Evolutionary conservation across 2,329 filamentous ascomycete genomes (phyloP).

Genomic region (Chaetomiaceae sp.): DNA sequence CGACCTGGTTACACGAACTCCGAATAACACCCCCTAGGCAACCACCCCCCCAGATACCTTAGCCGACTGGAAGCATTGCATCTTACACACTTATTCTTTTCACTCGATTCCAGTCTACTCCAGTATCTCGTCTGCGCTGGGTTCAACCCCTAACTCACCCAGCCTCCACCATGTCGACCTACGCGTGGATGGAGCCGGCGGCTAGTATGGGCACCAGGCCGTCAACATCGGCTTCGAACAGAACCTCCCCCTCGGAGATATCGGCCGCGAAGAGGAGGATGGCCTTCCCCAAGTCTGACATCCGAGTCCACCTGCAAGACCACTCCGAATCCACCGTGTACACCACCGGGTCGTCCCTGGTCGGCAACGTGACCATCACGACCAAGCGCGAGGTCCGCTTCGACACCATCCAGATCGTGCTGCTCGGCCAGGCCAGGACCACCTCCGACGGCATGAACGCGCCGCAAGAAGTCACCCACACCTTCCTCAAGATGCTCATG

Average conservation of each 20-base stretch:
- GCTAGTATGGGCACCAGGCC: background rate
- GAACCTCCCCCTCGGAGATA: background rate
- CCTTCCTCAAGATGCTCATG: slow-evolving; percentile 52
- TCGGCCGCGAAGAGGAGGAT: slow-evolving; percentile 7
- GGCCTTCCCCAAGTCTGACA: slow-evolving; percentile 31
- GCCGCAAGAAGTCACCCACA: slow-evolving; percentile 43
- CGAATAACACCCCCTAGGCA: no score
- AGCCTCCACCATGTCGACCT: background rate
- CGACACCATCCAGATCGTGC: slow-evolving; percentile 46
- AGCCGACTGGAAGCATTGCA: no score
- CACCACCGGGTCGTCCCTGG: slow-evolving; percentile 46
- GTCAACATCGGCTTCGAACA: slow-evolving; percentile 1
- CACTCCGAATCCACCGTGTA: slow-evolving; percentile 52
- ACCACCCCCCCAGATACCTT: no score
- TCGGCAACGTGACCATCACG: slow-evolving; percentile 43
- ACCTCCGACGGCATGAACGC: slow-evolving; percentile 46
- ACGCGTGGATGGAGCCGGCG: background rate
- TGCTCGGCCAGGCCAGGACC: slow-evolving; percentile 46
- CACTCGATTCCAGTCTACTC: no score
- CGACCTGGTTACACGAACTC: background rate
- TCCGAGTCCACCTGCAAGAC: slow-evolving; percentile 45
- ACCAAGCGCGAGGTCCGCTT: slow-evolving; percentile 42
- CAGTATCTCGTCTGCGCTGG: no score
- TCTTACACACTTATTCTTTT: no score
- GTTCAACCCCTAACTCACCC: no score